Evolutionary conservation across 768 basidiomycete species (phyloP).

Genomic region (Leccinum longicurvipes): DNA sequence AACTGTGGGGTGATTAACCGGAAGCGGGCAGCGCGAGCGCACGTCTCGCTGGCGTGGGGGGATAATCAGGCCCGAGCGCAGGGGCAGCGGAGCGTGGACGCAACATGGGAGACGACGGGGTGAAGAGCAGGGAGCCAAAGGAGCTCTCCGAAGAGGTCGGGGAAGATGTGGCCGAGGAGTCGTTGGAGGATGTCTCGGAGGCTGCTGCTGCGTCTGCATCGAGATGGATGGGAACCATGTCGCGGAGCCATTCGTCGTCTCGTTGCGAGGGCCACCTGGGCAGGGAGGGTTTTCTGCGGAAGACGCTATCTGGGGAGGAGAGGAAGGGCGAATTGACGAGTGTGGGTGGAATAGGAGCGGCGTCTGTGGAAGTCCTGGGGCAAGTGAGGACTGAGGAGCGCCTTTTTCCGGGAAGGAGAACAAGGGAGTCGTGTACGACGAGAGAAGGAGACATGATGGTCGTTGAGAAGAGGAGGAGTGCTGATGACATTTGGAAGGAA

Average conservation of each 20-base stretch:
- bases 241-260: conserved; percentile 61
- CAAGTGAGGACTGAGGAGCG: conserved; percentile 20
- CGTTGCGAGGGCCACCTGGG: conserved; percentile 43
- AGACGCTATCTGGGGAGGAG: conserved; percentile 46
- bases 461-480: background rate
- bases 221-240: conserved; percentile 47
- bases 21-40: background rate
- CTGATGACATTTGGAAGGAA: conserved; percentile 5
- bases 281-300: conserved; percentile 36
- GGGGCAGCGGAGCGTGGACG: conserved; percentile 23
- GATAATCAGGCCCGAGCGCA: conserved; percentile 1
- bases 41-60: background rate
- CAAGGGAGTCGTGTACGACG: conserved; percentile 12
- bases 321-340: conserved; percentile 55
- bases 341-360: conserved; percentile 56
- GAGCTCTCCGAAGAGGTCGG: conserved; percentile 25
- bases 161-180: conserved; percentile 5
- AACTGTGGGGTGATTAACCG: conserved; percentile 16
- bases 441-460: conserved; percentile 15
- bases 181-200: conserved; percentile 6
- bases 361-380: conserved; percentile 25
- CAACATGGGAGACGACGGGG: conserved; percentile 17
- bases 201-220: conserved; percentile 14
- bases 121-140: conserved; percentile 3
- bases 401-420: conserved; percentile 5